Conservation (phyloP, 768 basidiomycete genomes). For the Favolaschia claudopus region DNA sequence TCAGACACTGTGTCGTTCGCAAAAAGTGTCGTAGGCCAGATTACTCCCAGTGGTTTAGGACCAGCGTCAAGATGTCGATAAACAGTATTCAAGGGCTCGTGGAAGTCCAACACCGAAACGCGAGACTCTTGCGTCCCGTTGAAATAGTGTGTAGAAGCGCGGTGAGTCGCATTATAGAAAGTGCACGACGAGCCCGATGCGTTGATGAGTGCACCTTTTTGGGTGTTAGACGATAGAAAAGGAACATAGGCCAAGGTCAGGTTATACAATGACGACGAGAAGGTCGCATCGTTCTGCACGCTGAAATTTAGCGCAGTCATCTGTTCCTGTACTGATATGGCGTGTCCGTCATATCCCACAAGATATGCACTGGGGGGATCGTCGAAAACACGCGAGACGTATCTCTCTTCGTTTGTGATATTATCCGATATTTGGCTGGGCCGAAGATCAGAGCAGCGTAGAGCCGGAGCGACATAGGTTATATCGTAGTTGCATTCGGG, state of each 20-base stretch:
- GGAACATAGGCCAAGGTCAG: conserved; percentile 12
- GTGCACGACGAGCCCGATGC: conserved; percentile 9
- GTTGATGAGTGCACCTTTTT: conserved; percentile 3
- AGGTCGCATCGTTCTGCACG: background rate
- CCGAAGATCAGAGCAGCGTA: conserved; percentile 6
- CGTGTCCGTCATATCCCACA: conserved; percentile 6
- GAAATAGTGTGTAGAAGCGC: background rate
- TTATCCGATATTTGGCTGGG: conserved; percentile 9
- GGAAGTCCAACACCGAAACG: background rate
- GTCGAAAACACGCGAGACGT: conserved; percentile 1
- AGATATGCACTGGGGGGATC: conserved; percentile 12
- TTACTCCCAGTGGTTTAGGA: no score
- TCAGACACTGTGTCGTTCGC: no score
- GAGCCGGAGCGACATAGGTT: conserved; percentile 13
- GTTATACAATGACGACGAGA: background rate
- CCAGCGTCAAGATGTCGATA: no score
- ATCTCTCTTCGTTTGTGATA: background rate
- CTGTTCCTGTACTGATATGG: background rate
- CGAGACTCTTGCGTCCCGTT: conserved; percentile 10
- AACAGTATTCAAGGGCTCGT: no score
- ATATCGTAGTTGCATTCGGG: conserved; percentile 15
- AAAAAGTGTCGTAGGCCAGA: no score
- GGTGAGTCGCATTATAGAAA: conserved; percentile 8
- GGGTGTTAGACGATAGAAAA: background rate
- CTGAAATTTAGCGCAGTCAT: conserved; percentile 11